phyloP scores from a whole-genome alignment of 2,329 filamentous ascomycete genomes.

The Calonectria pseudoreteaudii region DNA sequence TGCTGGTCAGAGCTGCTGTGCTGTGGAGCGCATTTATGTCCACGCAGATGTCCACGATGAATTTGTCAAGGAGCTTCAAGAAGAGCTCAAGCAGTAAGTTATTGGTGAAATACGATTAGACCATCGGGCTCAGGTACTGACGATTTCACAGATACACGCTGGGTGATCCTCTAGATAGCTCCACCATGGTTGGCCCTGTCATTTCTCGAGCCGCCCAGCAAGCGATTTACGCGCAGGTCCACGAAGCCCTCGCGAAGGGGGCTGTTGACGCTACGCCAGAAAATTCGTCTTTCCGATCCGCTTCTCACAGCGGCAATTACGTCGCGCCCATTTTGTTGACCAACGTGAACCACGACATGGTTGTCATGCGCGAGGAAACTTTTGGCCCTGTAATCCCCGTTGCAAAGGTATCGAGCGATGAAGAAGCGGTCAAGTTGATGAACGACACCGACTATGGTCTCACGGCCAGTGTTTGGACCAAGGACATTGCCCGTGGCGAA shows the following conservation, averaged over 20 bases:
- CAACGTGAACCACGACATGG: conserved; percentile 82
- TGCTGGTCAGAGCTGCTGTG: conserved; percentile 94
- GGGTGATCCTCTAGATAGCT: conserved; percentile 83
- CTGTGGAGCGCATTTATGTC: conserved; percentile 90
- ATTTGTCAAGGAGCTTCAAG: conserved; percentile 82
- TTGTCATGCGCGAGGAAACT: conserved; percentile 90
- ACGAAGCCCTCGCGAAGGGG: conserved; percentile 83
- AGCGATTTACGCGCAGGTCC: conserved; percentile 80
- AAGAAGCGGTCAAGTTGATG: conserved; percentile 85
- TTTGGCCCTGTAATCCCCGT: conserved; percentile 93
- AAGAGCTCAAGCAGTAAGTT: conserved; percentile 70
- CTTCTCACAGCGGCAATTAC: conserved; percentile 82
- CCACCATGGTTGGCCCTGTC: conserved; percentile 87
- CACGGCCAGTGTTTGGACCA: conserved; percentile 95
- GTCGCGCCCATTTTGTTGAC: conserved; percentile 85
- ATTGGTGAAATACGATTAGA: neutral
- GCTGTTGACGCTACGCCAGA: conserved; percentile 85
- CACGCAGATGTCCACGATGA: conserved; percentile 83
- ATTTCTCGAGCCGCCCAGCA: conserved; percentile 82
- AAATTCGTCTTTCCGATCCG: conserved; percentile 78
- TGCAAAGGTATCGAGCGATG: conserved; percentile 85
- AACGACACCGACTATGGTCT: conserved; percentile 94
- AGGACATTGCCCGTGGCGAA: conserved; percentile 80
- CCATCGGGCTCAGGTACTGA: neutral
- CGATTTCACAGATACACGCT: conserved; percentile 72